Base-by-base conservation (phyloP, 192 early-diverging fungal genomes). In the Entomortierella lignicola region DNA sequence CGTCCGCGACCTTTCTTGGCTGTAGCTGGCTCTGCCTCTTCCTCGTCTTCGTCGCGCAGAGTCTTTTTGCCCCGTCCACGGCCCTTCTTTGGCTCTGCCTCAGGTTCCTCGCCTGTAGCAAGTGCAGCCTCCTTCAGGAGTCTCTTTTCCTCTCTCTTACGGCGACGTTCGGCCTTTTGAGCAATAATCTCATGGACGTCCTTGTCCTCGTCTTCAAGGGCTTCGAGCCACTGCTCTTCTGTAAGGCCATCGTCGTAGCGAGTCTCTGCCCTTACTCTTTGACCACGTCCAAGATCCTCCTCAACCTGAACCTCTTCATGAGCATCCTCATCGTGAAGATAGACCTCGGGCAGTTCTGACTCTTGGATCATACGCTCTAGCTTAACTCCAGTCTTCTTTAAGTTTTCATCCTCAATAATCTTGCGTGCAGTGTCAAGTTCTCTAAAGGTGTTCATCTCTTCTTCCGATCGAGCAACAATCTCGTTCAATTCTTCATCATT, bases 401-500 rank as follows among this genome's bases (percentile, higher is more conserved):
- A 51, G 5, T 65, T 60, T n/a, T 81, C 71, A 91, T 50, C 79
- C 51, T 51, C 74, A 85, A 26, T 71, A 52, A 41, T n/a, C 47
- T 39, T 53, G 18, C 95, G 89, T 58, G 96, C 92, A 15, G 56
- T 47, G 84, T 99, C 97, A 69, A 99, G 89, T 42, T 85, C 39
- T 34, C 84, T 84, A 77, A 96, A 98, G 8, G 93, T 61, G 17
- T 63, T 83, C 56, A 90, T 69, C 69, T 99, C 98, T 12, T 92
- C 88, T 18, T 97, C 94, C 34, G 85, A 82, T 43, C 98, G 89
- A n/a, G 94, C 92, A 26, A 99, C 83, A 70, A 99, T 91, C 70
- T 94, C 94, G 79, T 98, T 98, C 42, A 99, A 74, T 55, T 99
- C 95, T 30, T 94, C 92, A 73, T 98, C 95, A 27, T 92, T 89